phyloP scores from a whole-genome alignment of 345 rosid genomes.

The Sonneratia alba region DNA sequence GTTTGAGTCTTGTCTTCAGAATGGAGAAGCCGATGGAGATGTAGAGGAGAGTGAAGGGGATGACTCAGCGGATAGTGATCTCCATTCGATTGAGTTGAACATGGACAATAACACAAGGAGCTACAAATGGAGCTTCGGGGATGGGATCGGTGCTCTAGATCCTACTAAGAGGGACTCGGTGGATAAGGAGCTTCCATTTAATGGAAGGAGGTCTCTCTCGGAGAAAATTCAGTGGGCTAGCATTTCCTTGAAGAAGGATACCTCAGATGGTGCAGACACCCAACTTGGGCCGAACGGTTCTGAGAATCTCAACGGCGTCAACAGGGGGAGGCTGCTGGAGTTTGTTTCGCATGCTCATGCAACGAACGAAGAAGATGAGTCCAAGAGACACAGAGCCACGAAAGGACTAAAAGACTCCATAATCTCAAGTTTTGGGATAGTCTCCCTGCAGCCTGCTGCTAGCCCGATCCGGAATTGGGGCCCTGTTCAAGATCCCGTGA shows the following conservation, averaged over 20 bases:
- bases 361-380: conserved; percentile 31
- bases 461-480: conserved; percentile 13
- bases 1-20: neutral
- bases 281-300: conserved; percentile 21
- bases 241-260: conserved; percentile 33
- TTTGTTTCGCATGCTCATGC: conserved; percentile 21
- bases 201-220: conserved; percentile 37
- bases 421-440: neutral
- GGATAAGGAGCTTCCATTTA: conserved; percentile 32
- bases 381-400: conserved; percentile 33
- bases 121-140: conserved; percentile 76
- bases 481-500: conserved; percentile 4
- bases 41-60: conserved; percentile 38
- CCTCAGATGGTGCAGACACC: conserved; percentile 19
- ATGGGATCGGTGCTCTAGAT: conserved; percentile 25
- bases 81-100: conserved; percentile 82
- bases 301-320: conserved; percentile 25
- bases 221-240: conserved; percentile 58
- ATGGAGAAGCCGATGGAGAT: conserved; percentile 15
- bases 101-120: conserved; percentile 59
- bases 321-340: conserved; percentile 23
- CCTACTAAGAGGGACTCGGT: conserved; percentile 21
- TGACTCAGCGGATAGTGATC: conserved; percentile 70
- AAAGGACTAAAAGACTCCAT: conserved; percentile 47
- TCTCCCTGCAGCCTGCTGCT: neutral